phyloP scores from a whole-genome alignment of 208 protist species.

The Porcisia hertigi region DNA sequence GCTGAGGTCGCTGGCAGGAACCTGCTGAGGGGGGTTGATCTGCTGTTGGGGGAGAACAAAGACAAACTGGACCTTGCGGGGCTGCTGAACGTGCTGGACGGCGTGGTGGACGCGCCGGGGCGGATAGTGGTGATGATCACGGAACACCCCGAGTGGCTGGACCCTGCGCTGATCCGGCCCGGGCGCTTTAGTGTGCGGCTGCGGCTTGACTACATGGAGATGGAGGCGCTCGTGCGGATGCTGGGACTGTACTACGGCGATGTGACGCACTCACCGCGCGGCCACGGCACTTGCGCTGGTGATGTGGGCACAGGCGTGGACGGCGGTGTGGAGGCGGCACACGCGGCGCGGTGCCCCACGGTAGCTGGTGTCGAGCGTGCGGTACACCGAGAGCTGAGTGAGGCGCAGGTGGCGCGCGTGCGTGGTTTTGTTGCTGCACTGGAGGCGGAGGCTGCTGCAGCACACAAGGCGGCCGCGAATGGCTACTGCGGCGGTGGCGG shows the following conservation, averaged over 20 bases:
- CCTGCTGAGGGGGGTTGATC: conserved; percentile 14
- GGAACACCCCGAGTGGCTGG: conserved; percentile 83
- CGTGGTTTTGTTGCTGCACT: conserved; percentile 32
- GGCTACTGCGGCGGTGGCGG: conserved; percentile 1
- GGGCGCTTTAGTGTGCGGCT: conserved; percentile 80
- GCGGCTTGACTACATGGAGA: conserved; percentile 70
- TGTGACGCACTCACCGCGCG: conserved; percentile 15
- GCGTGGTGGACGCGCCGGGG: conserved; percentile 85
- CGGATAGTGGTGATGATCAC: conserved; percentile 90
- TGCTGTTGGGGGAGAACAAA: conserved; percentile 24
- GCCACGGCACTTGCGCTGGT: neutral
- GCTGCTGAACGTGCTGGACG: conserved; percentile 90
- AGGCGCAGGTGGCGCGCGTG: conserved; percentile 33
- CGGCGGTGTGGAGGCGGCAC: conserved; percentile 10
- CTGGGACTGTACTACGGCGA: conserved; percentile 80
- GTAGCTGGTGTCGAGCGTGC: conserved; percentile 33
- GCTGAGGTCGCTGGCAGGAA: conserved; percentile 4
- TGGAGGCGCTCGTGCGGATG: conserved; percentile 62
- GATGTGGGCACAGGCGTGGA: neutral
- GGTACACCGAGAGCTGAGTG: conserved; percentile 37
- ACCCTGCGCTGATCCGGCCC: conserved; percentile 87
- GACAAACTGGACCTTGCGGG: conserved; percentile 86
- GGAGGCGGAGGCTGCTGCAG: conserved; percentile 35
- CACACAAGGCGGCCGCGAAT: neutral
- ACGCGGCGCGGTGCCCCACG: conserved; percentile 22